Evolutionary conservation across 148 eudicot genomes (phyloP).

Genomic region (Vaccinium macrocarpon): DNA sequence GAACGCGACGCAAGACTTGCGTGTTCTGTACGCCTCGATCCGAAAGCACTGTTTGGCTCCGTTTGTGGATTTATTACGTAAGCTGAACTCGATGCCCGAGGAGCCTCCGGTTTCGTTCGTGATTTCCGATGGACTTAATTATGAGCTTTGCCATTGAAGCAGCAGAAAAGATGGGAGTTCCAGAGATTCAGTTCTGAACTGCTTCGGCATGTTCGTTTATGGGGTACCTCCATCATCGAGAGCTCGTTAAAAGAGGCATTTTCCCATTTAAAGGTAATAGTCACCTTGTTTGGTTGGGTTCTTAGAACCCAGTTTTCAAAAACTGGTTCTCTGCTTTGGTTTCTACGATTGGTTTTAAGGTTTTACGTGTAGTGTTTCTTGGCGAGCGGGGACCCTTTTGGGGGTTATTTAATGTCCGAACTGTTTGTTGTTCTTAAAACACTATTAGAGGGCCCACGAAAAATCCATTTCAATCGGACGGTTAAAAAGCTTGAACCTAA

Average conservation of each 20-base stretch:
- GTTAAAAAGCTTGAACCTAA: no score
- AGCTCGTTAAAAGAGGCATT: constrained; percentile 14
- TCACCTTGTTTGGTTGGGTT: no score
- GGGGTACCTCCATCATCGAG: constrained; percentile 10
- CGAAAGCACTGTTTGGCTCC: neutral
- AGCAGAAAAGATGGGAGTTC: neutral
- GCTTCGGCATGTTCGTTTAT: constrained; percentile 16
- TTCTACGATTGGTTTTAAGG: no score
- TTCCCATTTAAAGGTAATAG: constrained; percentile 3
- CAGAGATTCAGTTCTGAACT: constrained; percentile 16
- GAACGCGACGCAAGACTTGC: neutral
- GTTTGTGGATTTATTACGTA: neutral
- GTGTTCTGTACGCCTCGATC: neutral
- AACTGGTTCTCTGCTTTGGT: no score
- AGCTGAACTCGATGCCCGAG: neutral
- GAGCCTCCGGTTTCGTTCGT: constrained; percentile 8
- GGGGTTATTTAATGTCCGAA: no score
- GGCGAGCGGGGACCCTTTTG: no score
- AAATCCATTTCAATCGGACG: no score
- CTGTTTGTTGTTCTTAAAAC: no score
- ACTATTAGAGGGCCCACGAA: no score
- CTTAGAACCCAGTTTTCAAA: no score
- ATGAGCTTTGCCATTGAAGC: constrained; percentile 20
- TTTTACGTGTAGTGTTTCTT: no score
- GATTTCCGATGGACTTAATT: neutral